phyloP scores from a whole-genome alignment of 805 yeast genomes.

The Isabelozyma rhagii region DNA sequence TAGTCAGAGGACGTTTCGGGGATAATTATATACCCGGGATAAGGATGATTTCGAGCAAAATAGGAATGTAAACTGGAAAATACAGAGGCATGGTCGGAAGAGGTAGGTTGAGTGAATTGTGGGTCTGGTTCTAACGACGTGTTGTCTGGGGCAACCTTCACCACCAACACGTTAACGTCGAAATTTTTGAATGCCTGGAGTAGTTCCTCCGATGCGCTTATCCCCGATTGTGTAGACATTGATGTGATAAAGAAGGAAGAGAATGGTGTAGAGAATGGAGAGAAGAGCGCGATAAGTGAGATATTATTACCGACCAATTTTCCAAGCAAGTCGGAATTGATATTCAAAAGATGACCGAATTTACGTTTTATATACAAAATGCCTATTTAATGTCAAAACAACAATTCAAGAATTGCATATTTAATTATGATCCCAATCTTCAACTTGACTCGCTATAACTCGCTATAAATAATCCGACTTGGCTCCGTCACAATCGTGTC shows the following conservation, averaged over 20 bases:
- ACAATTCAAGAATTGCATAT: no score
- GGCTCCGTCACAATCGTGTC: no score
- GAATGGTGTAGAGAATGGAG: neutral
- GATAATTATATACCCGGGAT: slow-evolving; percentile 34
- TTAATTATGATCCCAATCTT: no score
- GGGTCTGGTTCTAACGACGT: slow-evolving; percentile 31
- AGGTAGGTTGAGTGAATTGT: slow-evolving; percentile 10
- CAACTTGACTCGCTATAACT: no score
- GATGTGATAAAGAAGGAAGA: neutral
- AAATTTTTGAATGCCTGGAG: slow-evolving; percentile 23
- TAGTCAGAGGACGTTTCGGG: slow-evolving; percentile 13
- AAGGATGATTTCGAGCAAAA: slow-evolving; percentile 24
- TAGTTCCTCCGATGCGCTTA: slow-evolving; percentile 30
- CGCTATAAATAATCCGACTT: no score
- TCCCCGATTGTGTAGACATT: slow-evolving; percentile 46
- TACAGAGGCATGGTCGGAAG: slow-evolving; percentile 8
- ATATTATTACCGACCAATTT: no score
- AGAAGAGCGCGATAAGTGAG: neutral
- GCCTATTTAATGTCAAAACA: no score
- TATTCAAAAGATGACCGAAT: no score
- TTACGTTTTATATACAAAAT: no score
- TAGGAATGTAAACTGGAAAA: slow-evolving; percentile 20
- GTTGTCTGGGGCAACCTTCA: slow-evolving; percentile 30
- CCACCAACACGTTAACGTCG: slow-evolving; percentile 20
- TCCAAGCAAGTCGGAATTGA: no score